Base-by-base conservation (phyloP, 2,329 filamentous ascomycete genomes). In the Fusarium drepaniforme region DNA sequence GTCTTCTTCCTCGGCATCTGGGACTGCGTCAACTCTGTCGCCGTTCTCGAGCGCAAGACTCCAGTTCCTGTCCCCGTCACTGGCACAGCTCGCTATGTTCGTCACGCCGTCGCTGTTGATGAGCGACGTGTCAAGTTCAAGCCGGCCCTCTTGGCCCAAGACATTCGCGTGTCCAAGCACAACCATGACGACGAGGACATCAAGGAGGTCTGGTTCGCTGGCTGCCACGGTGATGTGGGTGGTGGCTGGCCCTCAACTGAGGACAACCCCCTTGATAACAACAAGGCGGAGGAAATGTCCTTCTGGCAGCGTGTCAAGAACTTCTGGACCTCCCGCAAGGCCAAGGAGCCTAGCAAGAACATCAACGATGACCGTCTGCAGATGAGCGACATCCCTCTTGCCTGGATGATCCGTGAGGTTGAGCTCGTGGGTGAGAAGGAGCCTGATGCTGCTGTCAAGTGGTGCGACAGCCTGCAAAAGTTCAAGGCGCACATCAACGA, bases 71-170 rank as follows among this genome's bases (percentile, higher is more conserved):
- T 83, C 2, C 80, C 83, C 0, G 82, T 84, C 0, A 77, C 76
- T 30, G 82, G 86, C 3, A 85, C 86, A 4, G 87, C 87, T 2
- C 75, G 81, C 8, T 84, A 84, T 60, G 84, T 89, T 33, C 84
- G 88, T 2, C 88, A 90, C 64, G 88, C 88, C 2, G 86, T 90
- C 4, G 85, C 87, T 6, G 83, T 89, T 15, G 87, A 90, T 70
- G 88, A 90, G 76, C 83, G 87, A 1, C 86, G 88, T 8, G 85
- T 88, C 68, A 90, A 90, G 77, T 90, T 90, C 82, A 88, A 88
- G 76, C 83, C 87, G 0, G 87, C 86, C 0, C 81, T 89, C 1
- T 81, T 89, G 5, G 81, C 83, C 0, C 84, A 86, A 65, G 85
- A 87, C 38, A 82, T 82, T 23, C 67, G 70, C 5, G 72, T 73